Conservation (phyloP, 2,329 filamentous ascomycete species). For the Fusarium aywerte region DNA sequence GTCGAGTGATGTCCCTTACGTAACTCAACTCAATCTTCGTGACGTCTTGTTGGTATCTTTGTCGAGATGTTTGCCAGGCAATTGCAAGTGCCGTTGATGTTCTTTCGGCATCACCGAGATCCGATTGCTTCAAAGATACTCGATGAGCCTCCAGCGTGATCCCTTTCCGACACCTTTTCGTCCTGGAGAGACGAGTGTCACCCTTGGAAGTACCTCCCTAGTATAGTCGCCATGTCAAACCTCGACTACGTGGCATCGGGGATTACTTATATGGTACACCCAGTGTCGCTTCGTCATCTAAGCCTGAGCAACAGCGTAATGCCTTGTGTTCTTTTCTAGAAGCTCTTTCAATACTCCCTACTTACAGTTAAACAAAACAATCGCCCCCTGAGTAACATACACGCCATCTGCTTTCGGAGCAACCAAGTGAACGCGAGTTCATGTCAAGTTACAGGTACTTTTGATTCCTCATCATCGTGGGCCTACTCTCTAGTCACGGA, state of each 20-base stretch:
- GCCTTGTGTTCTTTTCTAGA: background rate
- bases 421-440: background rate
- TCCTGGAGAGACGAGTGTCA: background rate
- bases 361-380: background rate
- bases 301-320: background rate
- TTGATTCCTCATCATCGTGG: background rate
- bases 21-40: background rate
- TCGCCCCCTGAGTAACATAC: background rate
- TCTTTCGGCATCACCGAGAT: background rate
- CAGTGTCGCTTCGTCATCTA: background rate
- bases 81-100: background rate
- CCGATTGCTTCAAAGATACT: background rate
- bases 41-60: background rate
- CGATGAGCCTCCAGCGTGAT: background rate
- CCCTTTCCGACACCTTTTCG: background rate
- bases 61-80: background rate
- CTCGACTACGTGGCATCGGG: constrained; percentile 1
- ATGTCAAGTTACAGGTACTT: background rate
- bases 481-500: too few relatives aligned
- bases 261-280: background rate
- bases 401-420: background rate
- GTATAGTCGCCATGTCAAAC: background rate
- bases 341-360: background rate
- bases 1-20: background rate
- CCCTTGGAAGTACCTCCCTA: background rate